These are phyloP conservation scores for Zalaria sp. DNA, from an alignment of 2,329 filamentous ascomycete genomes.

Conservation along the genomic window DNA sequence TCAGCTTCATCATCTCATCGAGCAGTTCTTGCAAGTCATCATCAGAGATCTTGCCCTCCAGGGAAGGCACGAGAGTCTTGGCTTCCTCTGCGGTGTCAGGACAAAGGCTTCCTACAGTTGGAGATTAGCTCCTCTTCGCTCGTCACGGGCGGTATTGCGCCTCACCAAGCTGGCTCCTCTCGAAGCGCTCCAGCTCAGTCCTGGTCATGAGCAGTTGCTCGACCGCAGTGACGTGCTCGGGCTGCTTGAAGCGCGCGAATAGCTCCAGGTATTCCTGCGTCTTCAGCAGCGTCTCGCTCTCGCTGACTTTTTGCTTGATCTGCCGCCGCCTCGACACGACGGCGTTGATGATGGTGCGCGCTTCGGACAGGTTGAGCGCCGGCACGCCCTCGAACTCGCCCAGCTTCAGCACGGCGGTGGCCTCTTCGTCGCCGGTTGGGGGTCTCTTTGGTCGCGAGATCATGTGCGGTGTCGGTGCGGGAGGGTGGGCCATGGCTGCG, in stretches of 20 bases:
- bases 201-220: constrained; percentile 53
- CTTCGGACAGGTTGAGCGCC: constrained; percentile 83
- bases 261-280: constrained; percentile 87
- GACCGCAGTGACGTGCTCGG: constrained; percentile 89
- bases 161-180: constrained; percentile 80
- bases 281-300: constrained; percentile 53
- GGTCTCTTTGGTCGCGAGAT: constrained; percentile 48
- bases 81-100: constrained; percentile 90
- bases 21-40: constrained; percentile 77
- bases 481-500: constrained; percentile 15
- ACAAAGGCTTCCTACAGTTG: constrained; percentile 62
- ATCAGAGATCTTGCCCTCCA: constrained; percentile 81
- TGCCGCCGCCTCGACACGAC: constrained; percentile 31
- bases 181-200: constrained; percentile 69
- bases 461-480: constrained; percentile 7
- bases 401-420: constrained; percentile 64
- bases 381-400: constrained; percentile 90
- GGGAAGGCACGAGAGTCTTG: constrained; percentile 82
- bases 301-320: constrained; percentile 5
- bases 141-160: constrained; percentile 4
- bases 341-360: constrained; percentile 80
- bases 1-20: constrained; percentile 78
- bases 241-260: constrained; percentile 90
- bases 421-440: constrained; percentile 73
- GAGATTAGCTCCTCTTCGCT: neutral